Base-by-base conservation (phyloP, 148 eudicot species). In the Spergularia bocconei region DNA sequence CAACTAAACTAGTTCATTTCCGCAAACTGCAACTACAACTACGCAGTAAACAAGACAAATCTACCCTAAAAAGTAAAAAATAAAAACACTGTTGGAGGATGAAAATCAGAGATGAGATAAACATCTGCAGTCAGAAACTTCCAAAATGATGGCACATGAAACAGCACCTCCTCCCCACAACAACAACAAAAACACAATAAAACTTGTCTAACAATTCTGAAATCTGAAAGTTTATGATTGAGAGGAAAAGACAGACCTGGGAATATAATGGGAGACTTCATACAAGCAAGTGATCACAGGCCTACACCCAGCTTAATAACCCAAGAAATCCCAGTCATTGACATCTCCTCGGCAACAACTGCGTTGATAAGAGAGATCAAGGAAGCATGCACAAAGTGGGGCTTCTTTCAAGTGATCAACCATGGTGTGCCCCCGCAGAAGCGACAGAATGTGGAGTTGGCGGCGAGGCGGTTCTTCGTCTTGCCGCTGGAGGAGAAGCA, bases 331-430 rank as follows among this genome's bases (percentile, higher is more conserved):
- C 93, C 93, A 44, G 57, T 84, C 36, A 84, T 90, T 66, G 88
- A 88, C 71, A 82, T 90, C 25, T 87, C 90, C 11, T 61, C 79
- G 10, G 58, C 57, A 72, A 4, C 25, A 19, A 59, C 33, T 16
- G 58, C 6, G 25, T 23, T 86, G 14, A 81, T 85, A 15, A 60
- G 51, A 20, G 76, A 83, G 56, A 81, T 89, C 2, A 81, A 83
- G 8, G 85, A 80, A 41, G 93, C 91, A 7, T 89, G 91, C 69
- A 53, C 75, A 38, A 79, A 84, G 1, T 90, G 93, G 93, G 93
- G 91, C 0, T 90, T 90, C 57, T 90, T 90, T 56, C 93, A 90
- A 74, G 91, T 90, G 73, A 78, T 86, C 17, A 85, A 88, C 68
- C 91, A 90, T 52, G 93, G 93, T 8, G 89, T 90, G 7, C 84